Percentiles rank a stretch among this genome's conserved stretches.
phyloP scores from a whole-genome alignment of 1,284 basidiomycete genomes.

The Hypsizygus ulmarius region DNA sequence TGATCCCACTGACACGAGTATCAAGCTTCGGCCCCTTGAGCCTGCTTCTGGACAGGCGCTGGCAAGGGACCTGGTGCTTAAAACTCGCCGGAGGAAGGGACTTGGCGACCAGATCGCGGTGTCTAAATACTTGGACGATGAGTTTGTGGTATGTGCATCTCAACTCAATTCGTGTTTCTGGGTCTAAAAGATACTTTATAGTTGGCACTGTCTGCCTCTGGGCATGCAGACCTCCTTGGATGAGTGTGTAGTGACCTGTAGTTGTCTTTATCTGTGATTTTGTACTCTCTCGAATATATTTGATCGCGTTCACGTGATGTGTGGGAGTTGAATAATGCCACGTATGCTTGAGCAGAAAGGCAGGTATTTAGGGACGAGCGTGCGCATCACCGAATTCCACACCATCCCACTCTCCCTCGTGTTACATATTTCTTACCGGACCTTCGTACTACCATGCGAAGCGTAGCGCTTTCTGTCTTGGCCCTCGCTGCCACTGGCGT shows the following conservation, averaged over 20 bases:
- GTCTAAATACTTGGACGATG: constrained; percentile 92
- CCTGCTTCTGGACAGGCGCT: constrained; percentile 94
- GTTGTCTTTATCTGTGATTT: constrained; percentile 18
- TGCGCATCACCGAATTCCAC: constrained; percentile 14
- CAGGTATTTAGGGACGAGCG: constrained; percentile 34
- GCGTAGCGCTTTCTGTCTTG: constrained; percentile 76
- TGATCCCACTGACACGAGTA: constrained; percentile 94
- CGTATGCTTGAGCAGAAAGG: constrained; percentile 33
- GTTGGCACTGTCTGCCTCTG: constrained; percentile 87
- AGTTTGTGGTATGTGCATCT: constrained; percentile 72
- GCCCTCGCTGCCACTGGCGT: constrained; percentile 62
- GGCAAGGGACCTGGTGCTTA: constrained; percentile 90
- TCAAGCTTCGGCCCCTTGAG: constrained; percentile 93
- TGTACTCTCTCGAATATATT: constrained; percentile 13
- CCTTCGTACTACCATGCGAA: constrained; percentile 80
- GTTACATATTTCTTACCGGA: constrained; percentile 41
- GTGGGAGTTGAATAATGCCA: constrained; percentile 36
- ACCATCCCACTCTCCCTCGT: constrained; percentile 38
- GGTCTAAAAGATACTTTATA: constrained; percentile 27
- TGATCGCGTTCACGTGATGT: constrained; percentile 28
- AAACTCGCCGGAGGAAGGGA: constrained; percentile 95
- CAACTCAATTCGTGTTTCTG: background rate
- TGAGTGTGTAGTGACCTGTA: constrained; percentile 29
- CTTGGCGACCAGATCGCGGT: constrained; percentile 92
- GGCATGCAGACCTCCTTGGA: constrained; percentile 85